Conservation (phyloP, 495 filamentous ascomycete species). For the Pyronema domesticum region DNA sequence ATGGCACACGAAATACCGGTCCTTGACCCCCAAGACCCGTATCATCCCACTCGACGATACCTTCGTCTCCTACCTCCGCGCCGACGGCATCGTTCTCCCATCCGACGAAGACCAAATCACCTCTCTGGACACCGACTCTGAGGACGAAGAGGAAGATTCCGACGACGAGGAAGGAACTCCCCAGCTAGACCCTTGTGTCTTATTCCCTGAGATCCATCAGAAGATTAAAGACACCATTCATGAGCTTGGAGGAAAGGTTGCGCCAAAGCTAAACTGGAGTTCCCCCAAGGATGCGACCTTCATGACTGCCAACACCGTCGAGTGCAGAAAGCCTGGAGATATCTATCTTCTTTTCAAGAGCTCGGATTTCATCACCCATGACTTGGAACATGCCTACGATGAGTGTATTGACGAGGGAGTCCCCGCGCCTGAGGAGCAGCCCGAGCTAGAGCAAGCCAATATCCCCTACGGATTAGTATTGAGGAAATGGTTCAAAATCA, state of each 20-base stretch:
- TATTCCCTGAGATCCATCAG: slow-evolving; percentile 52
- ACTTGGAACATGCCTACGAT: slow-evolving; percentile 83
- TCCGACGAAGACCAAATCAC: slow-evolving; percentile 31
- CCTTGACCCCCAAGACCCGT: slow-evolving; percentile 64
- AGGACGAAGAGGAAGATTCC: slow-evolving; percentile 32
- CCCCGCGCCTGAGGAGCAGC: not conserved
- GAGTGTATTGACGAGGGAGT: slow-evolving; percentile 37
- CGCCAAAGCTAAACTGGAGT: slow-evolving; percentile 94
- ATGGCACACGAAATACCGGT: slow-evolving; percentile 68
- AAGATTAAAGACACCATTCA: slow-evolving; percentile 56
- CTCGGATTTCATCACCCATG: slow-evolving; percentile 83
- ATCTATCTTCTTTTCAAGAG: slow-evolving; percentile 85
- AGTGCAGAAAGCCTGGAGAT: slow-evolving; percentile 73
- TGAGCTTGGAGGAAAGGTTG: slow-evolving; percentile 62
- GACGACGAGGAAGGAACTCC: slow-evolving; percentile 20
- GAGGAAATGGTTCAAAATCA: slow-evolving; percentile 68
- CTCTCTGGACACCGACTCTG: slow-evolving; percentile 27
- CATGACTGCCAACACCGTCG: slow-evolving; percentile 78
- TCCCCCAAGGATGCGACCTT: slow-evolving; percentile 92
- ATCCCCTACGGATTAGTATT: slow-evolving; percentile 58
- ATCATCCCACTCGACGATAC: slow-evolving; percentile 54
- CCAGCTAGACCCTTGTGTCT: slow-evolving; percentile 23
- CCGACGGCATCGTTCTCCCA: slow-evolving; percentile 82
- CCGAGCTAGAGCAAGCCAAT: slow-evolving; percentile 1
- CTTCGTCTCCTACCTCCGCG: slow-evolving; percentile 74